Conservation (phyloP, 164 flowering plant genomes). For the grape (Vitis vinifera) region ASM3070453v1 NC_081808.1:4792501-4793000, state of each 20-base stretch:
- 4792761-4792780: background rate
- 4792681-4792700: background rate
- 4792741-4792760: background rate
- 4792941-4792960: constrained; percentile 33
- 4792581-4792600: constrained; percentile 27
- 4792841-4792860: no score
- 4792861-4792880: background rate
- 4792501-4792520: background rate
- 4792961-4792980: constrained; percentile 27
- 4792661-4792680: constrained; percentile 6
- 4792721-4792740: no score
- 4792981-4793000: constrained; percentile 10
- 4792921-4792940: constrained; percentile 21
- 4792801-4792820: background rate
- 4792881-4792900: background rate
- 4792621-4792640: constrained; percentile 35
- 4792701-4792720: background rate
- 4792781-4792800: background rate
- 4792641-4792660: constrained; percentile 36
- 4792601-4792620: constrained; percentile 30
- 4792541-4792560: constrained; percentile 22
- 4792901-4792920: background rate
- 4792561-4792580: constrained; percentile 14
- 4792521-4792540: background rate
- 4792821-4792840: no score